Percentiles rank a stretch among this genome's conserved stretches.
These are phyloP conservation scores for Naegleria lovaniensis DNA, from an alignment of 208 protist species.

Conservation along the genomic window DNA sequence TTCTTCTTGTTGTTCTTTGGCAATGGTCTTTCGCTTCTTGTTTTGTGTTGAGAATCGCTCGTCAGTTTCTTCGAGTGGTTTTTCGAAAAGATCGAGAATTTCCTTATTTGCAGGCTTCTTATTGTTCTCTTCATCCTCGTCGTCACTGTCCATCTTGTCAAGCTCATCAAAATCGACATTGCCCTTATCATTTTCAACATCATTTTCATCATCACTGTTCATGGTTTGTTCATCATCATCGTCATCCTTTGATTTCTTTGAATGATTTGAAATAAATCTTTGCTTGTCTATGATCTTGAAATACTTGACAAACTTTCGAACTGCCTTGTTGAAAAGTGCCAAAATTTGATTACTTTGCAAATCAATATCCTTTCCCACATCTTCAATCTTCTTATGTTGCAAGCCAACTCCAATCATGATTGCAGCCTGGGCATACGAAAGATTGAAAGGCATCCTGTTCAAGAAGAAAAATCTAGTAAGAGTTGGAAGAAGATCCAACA, in stretches of 20 bases:
- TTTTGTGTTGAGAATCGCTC: neutral
- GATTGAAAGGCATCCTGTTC: slow-evolving; percentile 16
- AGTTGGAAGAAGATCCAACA: slow-evolving; percentile 71
- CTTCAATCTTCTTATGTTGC: slow-evolving; percentile 35
- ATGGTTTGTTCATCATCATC: neutral
- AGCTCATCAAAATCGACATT: neutral
- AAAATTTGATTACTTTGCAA: slow-evolving; percentile 31
- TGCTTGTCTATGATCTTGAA: neutral
- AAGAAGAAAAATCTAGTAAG: slow-evolving; percentile 57
- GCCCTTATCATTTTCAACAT: neutral
- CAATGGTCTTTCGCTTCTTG: neutral
- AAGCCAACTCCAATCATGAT: slow-evolving; percentile 67
- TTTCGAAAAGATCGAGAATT: neutral
- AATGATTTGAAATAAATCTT: neutral
- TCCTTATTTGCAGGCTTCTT: neutral
- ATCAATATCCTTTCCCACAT: slow-evolving; percentile 32
- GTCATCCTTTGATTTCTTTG: neutral
- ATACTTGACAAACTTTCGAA: slow-evolving; percentile 16
- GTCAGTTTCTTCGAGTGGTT: neutral
- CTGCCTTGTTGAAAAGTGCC: slow-evolving; percentile 28
- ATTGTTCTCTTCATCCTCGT: neutral
- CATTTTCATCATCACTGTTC: neutral
- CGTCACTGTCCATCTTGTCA: neutral
- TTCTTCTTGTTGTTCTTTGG: neutral
- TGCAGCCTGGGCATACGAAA: slow-evolving; percentile 48